Conservation (phyloP, 2,329 filamentous ascomycete genomes). For the Pseudogymnoascus sp. region DNA sequence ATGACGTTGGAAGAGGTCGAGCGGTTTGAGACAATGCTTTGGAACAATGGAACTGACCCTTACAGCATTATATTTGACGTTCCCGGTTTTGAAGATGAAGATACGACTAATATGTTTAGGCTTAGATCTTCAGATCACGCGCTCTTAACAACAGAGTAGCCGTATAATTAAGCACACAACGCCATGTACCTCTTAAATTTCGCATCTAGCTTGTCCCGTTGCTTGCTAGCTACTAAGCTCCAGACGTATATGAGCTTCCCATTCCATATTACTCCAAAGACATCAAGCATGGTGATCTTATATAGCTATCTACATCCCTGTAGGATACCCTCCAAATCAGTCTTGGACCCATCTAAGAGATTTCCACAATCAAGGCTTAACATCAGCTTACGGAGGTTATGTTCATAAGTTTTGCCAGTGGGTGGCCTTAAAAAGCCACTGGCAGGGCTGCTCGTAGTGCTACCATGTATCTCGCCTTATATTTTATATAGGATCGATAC, state of each 20-base stretch:
- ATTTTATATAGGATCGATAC: too few species aligned
- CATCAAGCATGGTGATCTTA: background rate
- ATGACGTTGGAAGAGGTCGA: background rate
- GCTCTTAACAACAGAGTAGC: too few species aligned
- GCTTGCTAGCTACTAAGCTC: background rate
- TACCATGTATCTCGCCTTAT: too few species aligned
- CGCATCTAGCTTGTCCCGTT: too few species aligned
- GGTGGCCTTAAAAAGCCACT: too few species aligned
- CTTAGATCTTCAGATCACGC: background rate
- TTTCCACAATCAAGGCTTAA: background rate
- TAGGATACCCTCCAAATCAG: background rate
- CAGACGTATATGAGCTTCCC: background rate
- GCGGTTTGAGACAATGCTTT: background rate
- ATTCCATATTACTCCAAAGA: background rate
- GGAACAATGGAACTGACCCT: background rate
- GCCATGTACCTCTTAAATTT: too few species aligned
- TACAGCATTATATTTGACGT: background rate
- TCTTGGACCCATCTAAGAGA: background rate
- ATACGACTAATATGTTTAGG: background rate
- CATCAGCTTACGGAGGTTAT: too few species aligned
- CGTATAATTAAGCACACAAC: too few species aligned
- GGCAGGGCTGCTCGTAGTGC: too few species aligned
- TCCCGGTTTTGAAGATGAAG: background rate
- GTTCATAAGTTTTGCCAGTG: too few species aligned
- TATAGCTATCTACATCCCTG: background rate